These are phyloP conservation scores for Barbatosphaeria neglecta DNA, from an alignment of 495 filamentous ascomycete species.

Conservation along the genomic window DNA sequence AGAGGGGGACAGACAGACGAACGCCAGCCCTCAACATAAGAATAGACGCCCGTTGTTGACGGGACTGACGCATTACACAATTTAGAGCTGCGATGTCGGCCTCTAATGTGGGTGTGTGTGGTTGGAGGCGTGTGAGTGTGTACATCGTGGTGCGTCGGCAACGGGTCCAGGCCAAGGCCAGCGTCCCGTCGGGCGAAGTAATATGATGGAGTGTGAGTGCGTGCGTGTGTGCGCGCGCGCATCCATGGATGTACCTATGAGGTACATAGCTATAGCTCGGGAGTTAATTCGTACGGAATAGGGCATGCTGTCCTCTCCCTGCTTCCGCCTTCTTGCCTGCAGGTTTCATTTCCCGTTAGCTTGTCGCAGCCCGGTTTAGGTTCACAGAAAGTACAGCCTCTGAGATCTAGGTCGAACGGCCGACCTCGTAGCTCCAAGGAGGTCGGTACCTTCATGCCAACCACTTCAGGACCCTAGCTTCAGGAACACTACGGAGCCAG, in stretches of 20 bases:
- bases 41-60: neutral
- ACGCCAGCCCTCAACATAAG: neutral
- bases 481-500: no score
- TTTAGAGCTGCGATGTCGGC: neutral
- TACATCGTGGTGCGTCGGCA: neutral
- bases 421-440: no score
- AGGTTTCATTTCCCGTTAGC: no score
- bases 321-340: no score
- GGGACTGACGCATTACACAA: neutral
- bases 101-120: neutral
- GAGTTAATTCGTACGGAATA: neutral
- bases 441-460: no score
- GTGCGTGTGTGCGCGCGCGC: no score
- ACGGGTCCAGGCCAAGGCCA: neutral
- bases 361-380: no score
- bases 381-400: no score
- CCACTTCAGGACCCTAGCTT: no score
- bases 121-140: neutral
- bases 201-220: no score
- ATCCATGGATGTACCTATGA: neutral
- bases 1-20: neutral
- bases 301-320: neutral
- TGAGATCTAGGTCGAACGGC: no score
- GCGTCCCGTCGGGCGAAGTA: neutral
- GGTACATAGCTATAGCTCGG: neutral